Evolutionary conservation across 2,329 filamentous ascomycete species (phyloP).

Genomic region (Stachybotrys chlorohalonatus): DNA sequence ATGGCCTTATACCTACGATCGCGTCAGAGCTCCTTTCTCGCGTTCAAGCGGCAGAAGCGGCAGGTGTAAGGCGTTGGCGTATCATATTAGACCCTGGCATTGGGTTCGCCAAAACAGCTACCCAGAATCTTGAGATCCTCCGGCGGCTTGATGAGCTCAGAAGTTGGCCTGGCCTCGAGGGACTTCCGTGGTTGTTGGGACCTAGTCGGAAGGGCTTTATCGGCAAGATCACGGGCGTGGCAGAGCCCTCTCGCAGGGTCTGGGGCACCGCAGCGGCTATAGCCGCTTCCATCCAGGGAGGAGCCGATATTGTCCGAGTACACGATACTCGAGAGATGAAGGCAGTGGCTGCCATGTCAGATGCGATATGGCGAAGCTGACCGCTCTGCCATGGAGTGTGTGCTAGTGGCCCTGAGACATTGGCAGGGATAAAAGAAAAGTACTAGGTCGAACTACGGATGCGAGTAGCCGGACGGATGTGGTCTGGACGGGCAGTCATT

Average conservation of each 20-base stretch:
- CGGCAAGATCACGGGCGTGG: slow-evolving; percentile 69
- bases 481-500: too few relatives aligned
- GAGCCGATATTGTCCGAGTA: slow-evolving; percentile 85
- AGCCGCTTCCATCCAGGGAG: slow-evolving; percentile 73
- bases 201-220: slow-evolving; percentile 86
- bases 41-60: slow-evolving; percentile 64
- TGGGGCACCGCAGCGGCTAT: slow-evolving; percentile 89
- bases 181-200: slow-evolving; percentile 81
- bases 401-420: neutral
- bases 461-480: neutral
- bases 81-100: slow-evolving; percentile 91
- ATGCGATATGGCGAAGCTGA: slow-evolving; percentile 66
- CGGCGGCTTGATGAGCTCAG: slow-evolving; percentile 56
- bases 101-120: slow-evolving; percentile 79
- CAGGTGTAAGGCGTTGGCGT: slow-evolving; percentile 83
- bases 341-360: slow-evolving; percentile 75
- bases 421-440: neutral
- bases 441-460: neutral
- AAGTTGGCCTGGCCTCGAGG: slow-evolving; percentile 52
- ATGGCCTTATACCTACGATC: slow-evolving; percentile 57
- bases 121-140: slow-evolving; percentile 76
- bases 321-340: slow-evolving; percentile 86
- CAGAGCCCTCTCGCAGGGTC: slow-evolving; percentile 57
- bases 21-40: slow-evolving; percentile 59
- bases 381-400: neutral